Evolutionary conservation across 1,284 basidiomycete species (phyloP).

Genomic region (Sparassis latifolia): DNA sequence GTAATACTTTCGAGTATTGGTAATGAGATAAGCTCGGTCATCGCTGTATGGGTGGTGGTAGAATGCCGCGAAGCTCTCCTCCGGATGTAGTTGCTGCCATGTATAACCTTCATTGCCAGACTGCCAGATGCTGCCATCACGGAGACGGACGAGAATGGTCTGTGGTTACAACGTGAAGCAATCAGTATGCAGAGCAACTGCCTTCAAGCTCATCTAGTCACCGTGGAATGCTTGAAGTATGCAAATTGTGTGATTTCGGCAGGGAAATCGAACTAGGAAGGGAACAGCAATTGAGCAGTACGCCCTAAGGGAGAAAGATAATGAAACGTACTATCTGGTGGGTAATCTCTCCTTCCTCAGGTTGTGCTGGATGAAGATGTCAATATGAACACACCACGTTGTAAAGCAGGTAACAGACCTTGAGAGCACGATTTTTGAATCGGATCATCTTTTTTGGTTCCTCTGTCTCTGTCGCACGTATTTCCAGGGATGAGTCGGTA

Average conservation of each 20-base stretch:
- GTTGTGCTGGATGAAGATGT: conserved; percentile 46
- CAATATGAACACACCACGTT: background rate
- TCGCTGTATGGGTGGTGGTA: conserved; percentile 77
- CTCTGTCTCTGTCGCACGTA: conserved; percentile 60
- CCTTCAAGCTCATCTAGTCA: conserved; percentile 23
- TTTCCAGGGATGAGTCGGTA: conserved; percentile 93
- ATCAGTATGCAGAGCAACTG: background rate
- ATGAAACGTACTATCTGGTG: conserved; percentile 53
- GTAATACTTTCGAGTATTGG: conserved; percentile 56
- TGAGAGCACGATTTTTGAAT: conserved; percentile 71
- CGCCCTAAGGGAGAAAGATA: background rate
- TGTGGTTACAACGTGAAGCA: conserved; percentile 23
- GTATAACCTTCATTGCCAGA: conserved; percentile 92
- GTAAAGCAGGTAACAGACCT: conserved; percentile 31
- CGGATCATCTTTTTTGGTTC: conserved; percentile 63
- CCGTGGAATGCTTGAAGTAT: conserved; percentile 78
- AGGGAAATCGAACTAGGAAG: conserved; percentile 64
- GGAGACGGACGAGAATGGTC: conserved; percentile 81
- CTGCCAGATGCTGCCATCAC: conserved; percentile 82
- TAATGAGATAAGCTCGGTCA: conserved; percentile 89
- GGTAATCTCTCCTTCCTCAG: conserved; percentile 64
- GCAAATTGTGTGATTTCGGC: conserved; percentile 68
- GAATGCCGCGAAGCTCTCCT: conserved; percentile 72
- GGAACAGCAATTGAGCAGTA: conserved; percentile 1
- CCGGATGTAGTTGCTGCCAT: conserved; percentile 67